Conservation (phyloP, 75 land plant species). For the Selaginella tamariscina region DNA sequence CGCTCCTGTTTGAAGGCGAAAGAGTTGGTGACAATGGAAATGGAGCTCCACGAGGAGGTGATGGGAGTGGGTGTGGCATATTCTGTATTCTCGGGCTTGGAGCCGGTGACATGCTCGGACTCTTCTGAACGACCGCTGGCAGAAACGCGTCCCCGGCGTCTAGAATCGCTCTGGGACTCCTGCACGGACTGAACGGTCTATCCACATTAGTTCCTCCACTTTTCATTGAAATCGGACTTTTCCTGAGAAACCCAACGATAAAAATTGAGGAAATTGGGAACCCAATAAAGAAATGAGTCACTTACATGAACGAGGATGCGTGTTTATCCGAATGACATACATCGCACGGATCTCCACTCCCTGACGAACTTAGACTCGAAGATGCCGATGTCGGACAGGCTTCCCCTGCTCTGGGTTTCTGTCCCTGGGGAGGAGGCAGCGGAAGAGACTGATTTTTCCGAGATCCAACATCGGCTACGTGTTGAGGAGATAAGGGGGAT, state of each 20-base stretch:
- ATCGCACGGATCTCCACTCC: not conserved
- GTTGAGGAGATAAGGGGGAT: not conserved
- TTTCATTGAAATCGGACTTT: not conserved
- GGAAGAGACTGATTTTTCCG: not conserved
- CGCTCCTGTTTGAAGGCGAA: slow-evolving; percentile 9
- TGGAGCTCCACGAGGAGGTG: slow-evolving; percentile 34
- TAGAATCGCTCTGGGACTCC: not conserved
- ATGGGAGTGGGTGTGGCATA: slow-evolving; percentile 48
- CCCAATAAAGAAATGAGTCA: no score
- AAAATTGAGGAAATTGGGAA: no score
- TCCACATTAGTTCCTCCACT: not conserved
- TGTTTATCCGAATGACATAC: not conserved
- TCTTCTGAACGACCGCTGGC: not conserved
- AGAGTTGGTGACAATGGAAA: slow-evolving; percentile 32
- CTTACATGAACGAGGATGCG: not conserved
- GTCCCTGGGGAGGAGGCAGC: not conserved
- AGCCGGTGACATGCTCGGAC: not conserved
- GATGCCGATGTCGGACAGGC: not conserved
- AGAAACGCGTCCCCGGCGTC: not conserved
- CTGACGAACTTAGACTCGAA: not conserved
- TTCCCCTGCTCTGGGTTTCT: not conserved
- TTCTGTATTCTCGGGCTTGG: not conserved
- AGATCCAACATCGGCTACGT: not conserved
- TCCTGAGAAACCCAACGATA: not conserved
- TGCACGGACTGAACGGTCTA: not conserved